Evolutionary conservation across 441 rosid genomes (phyloP).

Genomic region (Syzygium malaccense): DNA sequence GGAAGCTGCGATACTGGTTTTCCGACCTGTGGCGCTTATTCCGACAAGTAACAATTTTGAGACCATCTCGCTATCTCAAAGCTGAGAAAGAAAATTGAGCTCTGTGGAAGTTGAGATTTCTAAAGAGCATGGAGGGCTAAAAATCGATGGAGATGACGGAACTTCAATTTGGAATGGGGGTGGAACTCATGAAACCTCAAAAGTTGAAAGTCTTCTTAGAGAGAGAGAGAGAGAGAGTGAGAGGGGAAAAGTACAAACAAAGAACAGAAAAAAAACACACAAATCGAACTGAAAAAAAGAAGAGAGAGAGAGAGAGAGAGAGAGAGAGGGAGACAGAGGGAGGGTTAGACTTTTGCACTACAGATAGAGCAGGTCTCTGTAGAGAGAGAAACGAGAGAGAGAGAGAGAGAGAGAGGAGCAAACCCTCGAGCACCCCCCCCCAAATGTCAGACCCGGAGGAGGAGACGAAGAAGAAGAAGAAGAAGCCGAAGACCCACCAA

Average conservation of each 20-base stretch:
- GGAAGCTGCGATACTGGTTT: rapidly evolving
- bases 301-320: not conserved
- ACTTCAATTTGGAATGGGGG: not conserved
- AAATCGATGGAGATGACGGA: not conserved
- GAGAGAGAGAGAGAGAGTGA: not conserved
- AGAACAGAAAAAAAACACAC: not conserved
- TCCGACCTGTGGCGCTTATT: not conserved
- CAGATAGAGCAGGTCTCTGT: not conserved
- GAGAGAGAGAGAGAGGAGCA: not conserved
- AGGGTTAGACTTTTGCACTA: not conserved
- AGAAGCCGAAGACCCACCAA: not conserved
- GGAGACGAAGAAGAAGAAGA: not conserved
- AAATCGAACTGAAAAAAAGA: not conserved
- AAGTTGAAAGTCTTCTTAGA: not conserved
- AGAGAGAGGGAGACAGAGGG: not conserved
- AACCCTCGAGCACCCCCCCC: not conserved
- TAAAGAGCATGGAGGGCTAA: not conserved
- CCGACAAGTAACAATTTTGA: not conserved
- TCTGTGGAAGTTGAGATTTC: not conserved
- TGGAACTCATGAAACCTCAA: not conserved
- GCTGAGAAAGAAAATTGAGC: not conserved
- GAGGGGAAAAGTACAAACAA: not conserved
- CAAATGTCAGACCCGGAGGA: not conserved
- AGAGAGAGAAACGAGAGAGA: not conserved
- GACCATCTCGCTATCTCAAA: not conserved